phyloP scores from a whole-genome alignment of 2,329 filamentous ascomycete genomes.

The Coniochaeta hoffmannii region DNA sequence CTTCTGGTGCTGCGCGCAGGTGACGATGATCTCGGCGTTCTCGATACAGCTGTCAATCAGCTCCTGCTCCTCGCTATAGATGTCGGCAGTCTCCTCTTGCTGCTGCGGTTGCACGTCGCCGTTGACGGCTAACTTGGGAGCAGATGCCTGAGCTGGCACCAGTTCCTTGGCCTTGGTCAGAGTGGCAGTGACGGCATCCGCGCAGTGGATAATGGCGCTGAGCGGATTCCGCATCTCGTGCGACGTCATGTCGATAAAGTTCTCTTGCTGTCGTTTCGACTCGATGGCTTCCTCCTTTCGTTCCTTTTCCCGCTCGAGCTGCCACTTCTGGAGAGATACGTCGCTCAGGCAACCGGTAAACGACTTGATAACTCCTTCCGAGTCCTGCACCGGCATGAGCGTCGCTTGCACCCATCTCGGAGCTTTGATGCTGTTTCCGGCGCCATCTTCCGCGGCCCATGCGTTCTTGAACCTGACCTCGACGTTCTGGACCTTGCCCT shows the following conservation, averaged over 20 bases:
- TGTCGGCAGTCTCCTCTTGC: slow-evolving; percentile 14
- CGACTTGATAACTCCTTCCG: slow-evolving; percentile 37
- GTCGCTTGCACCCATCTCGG: slow-evolving; percentile 42
- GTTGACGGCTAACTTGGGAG: neutral
- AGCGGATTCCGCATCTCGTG: slow-evolving; percentile 71
- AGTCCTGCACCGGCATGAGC: slow-evolving; percentile 40
- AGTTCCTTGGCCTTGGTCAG: slow-evolving; percentile 36
- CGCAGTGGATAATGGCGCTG: slow-evolving; percentile 66
- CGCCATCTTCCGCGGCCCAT: slow-evolving; percentile 36
- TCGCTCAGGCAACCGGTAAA: slow-evolving; percentile 42
- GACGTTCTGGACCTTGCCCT: slow-evolving; percentile 35
- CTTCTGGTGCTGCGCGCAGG: slow-evolving; percentile 76
- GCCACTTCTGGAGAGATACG: slow-evolving; percentile 42
- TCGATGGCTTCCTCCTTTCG: slow-evolving; percentile 50
- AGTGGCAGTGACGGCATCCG: slow-evolving; percentile 58
- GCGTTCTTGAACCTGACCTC: slow-evolving; percentile 41
- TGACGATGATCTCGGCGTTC: slow-evolving; percentile 68
- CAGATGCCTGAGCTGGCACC: neutral
- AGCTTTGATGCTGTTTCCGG: slow-evolving; percentile 32
- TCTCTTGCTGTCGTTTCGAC: slow-evolving; percentile 63
- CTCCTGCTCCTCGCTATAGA: slow-evolving; percentile 26
- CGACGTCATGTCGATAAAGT: slow-evolving; percentile 71
- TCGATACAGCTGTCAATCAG: slow-evolving; percentile 58
- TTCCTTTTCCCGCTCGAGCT: slow-evolving; percentile 39
- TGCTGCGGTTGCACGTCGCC: neutral